Base-by-base conservation (phyloP, 2,329 filamentous ascomycete genomes). In the Aspergillus udagawae region DNA sequence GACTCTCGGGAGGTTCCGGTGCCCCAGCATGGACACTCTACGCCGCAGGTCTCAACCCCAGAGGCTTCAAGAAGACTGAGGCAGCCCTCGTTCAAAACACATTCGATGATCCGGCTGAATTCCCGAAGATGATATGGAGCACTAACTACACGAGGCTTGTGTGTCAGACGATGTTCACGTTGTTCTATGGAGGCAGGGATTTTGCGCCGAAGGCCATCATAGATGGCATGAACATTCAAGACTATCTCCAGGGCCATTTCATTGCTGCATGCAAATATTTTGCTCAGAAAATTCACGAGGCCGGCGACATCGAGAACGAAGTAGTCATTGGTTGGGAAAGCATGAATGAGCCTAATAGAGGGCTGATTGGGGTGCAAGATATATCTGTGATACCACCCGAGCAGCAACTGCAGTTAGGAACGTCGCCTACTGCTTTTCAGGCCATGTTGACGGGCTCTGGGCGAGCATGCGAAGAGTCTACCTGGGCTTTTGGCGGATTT, bases 121-220 rank as follows among this genome's bases (percentile, higher is more conserved):
- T 93, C 64, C 94, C 94, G 25, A 97, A 97, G 78, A 99, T 99
- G 95, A 93, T 97, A 57, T 99, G 94, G 94, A 92, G 93, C 17
- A 97, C 95, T 52, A 99, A 99, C 72, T 99, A 99, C 74, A 89
- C 86, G 60, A 85, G 94, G 25, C 80, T 97, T 51, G 92, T 89
- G 2, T 90, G 88, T 51, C 91, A 92, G 63, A 92, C 91, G 49
- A 91, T 97, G 65, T 97, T 97, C 72, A 96, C 93, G 0, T 78
- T 97, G 52, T 99, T 96, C 78, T 99, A 95, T 73, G 92, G 83
- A 8, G 94, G 94, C 38, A 86, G 82, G 61, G 91, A 95, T 67
- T 97, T 97, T 78, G 91, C 94, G 1, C 95, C 95, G 3, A 97
- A 96, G 69, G 96, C 93, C 64, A 89, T 97, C 64, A 93, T 99